These are phyloP conservation scores for Mucor racemosus DNA, from an alignment of 371 early-diverging fungal species.

Conservation along the genomic window DNA sequence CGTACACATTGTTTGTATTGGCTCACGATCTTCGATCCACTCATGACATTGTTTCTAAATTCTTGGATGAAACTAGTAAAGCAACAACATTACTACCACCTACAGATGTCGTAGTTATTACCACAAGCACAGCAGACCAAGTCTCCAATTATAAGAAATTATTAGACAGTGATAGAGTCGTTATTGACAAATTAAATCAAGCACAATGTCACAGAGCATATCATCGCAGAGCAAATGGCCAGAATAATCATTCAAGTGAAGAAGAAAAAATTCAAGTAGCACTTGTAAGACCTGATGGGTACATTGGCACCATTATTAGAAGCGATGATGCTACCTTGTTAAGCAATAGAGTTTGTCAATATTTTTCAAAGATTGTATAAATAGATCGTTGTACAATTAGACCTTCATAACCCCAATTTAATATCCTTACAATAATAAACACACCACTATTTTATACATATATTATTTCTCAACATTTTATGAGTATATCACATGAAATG, in stretches of 20 bases:
- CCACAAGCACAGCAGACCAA: constrained; percentile 41
- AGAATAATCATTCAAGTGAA: background rate
- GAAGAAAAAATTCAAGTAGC: constrained; percentile 23
- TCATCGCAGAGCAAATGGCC: constrained; percentile 11
- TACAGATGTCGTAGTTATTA: constrained; percentile 26
- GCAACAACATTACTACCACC: constrained; percentile 12
- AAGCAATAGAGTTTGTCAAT: constrained; percentile 21
- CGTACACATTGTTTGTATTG: constrained; percentile 37
- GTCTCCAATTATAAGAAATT: constrained; percentile 19
- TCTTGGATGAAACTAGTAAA: constrained; percentile 21
- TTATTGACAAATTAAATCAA: constrained; percentile 48
- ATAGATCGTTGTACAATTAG: background rate
- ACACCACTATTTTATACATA: too few species aligned
- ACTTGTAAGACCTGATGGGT: constrained; percentile 48
- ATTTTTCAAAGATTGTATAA: constrained; percentile 20
- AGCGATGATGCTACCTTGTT: constrained; percentile 17
- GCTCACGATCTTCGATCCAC: constrained; percentile 34
- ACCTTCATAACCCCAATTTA: background rate
- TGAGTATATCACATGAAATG: too few species aligned
- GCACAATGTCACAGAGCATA: constrained; percentile 49
- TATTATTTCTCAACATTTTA: too few species aligned
- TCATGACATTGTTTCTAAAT: constrained; percentile 17
- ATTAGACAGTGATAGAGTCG: constrained; percentile 26
- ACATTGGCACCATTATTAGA: constrained; percentile 38
- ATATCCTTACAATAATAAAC: background rate